Evolutionary conservation across 176 grass and related monocot species (phyloP), one percentile per base, ranked within the genome.

Genomic region (Oryza punctata): DNA sequence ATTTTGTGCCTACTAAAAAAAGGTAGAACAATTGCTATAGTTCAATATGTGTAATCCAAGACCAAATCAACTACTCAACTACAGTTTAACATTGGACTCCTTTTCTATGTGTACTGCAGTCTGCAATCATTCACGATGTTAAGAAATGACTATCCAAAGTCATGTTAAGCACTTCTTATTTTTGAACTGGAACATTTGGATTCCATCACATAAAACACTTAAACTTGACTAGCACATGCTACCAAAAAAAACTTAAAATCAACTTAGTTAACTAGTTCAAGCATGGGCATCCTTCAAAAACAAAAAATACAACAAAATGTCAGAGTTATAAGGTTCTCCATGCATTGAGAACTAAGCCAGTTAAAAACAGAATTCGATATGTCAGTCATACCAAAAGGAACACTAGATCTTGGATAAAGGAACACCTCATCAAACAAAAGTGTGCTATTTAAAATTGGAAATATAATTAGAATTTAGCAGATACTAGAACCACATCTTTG

Each of bases 201-300:
- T 54, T 54, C 16, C 49, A 54, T 19, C 14, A 50, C 47, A 72
- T 14, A 33, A 24, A 70, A 79, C 43, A 63, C 60, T 79, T 73
- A 21, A 59, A 63, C 12, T 26, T 30, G 23, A 54, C 4, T 80
- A 65, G 44, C 69, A 66, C 41, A 65, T 73, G 61, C 3, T 52
- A 74, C 15, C 63, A 72, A 72, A n/a, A 46, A 14, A 86, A 50
- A 65, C 67, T 85, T 70, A 78, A 63, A 49, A 73, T 8, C 65
- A 85, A 54, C 12, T 46, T 32, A 70, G 19, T 69, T 45, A 5
- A 46, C 46, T 32, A 70, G 19, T 69, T 61, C 24, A 82, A 10
- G 6, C 44, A 46, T 37, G 50, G 63, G 7, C 9, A 72, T 72
- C 23, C 79, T 61, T 72, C 14, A 45, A 73, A 73, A 46, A 78